These are phyloP conservation scores for Vitis hybrid DNA, from an alignment of 177 flowering plant genomes.

Conservation along the genomic window DNA sequence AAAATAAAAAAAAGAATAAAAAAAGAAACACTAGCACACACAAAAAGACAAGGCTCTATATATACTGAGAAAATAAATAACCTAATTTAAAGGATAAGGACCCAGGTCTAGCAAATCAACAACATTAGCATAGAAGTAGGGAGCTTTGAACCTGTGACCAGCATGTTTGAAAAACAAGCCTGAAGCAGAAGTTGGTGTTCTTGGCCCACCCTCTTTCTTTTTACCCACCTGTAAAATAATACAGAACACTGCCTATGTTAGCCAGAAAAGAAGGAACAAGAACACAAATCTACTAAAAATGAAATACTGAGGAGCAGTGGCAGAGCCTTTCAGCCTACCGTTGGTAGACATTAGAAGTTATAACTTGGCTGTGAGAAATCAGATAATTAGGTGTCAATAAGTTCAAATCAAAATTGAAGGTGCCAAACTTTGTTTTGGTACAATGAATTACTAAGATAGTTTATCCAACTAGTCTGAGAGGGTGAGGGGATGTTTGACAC, in stretches of 20 bases:
- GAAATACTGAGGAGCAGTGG: background rate
- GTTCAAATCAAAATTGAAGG: too few relatives aligned
- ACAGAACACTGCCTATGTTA: background rate
- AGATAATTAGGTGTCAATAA: too few relatives aligned
- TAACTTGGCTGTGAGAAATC: too few relatives aligned
- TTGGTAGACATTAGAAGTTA: too few relatives aligned
- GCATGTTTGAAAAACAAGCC: conserved; percentile 78
- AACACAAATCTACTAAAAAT: background rate
- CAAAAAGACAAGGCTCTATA: background rate
- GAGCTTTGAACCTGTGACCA: conserved; percentile 60
- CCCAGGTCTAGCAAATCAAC: too few relatives aligned
- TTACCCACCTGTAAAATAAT: conserved; percentile 45
- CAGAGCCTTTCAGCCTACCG: too few relatives aligned
- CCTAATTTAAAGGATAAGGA: background rate
- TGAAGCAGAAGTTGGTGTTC: conserved; percentile 36
- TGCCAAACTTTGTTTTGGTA: too few relatives aligned
- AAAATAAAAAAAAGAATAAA: too few relatives aligned
- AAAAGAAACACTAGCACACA: background rate
- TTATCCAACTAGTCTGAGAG: too few relatives aligned
- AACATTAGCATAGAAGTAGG: background rate
- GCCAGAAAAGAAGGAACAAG: background rate
- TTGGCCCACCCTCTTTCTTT: conserved; percentile 39
- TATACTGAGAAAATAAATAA: background rate
- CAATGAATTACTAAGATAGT: too few relatives aligned
- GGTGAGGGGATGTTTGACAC: background rate